Evolutionary conservation across 331 rosid species (phyloP).

Genomic region (Telfairia occidentalis): DNA sequence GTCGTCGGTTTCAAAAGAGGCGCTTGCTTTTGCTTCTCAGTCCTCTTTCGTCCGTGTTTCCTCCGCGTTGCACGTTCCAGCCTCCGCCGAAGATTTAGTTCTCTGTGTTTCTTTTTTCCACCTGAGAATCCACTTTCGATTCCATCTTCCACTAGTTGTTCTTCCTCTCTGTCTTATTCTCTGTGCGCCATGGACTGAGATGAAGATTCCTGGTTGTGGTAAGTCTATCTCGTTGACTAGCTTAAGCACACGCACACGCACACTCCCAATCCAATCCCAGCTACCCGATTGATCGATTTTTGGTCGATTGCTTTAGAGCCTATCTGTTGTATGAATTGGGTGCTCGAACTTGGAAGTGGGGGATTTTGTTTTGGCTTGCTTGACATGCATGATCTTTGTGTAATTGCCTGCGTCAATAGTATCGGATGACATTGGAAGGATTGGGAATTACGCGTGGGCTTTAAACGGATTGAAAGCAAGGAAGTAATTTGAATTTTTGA

Average conservation of each 20-base stretch:
- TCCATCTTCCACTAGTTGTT: background rate
- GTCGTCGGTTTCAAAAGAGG: conserved; percentile 7
- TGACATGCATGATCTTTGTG: background rate
- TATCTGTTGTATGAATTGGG: background rate
- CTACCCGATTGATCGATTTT: background rate
- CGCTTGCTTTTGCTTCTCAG: background rate
- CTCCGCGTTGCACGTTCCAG: background rate
- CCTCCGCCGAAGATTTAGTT: background rate
- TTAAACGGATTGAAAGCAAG: background rate
- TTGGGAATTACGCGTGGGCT: background rate
- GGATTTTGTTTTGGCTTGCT: background rate
- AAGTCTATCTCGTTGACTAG: conserved; percentile 6
- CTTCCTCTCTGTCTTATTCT: background rate
- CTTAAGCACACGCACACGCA: background rate
- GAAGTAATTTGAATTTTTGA: background rate
- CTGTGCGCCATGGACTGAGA: conserved; percentile 1
- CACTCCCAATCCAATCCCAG: background rate
- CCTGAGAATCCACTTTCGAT: background rate
- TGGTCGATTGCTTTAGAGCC: background rate
- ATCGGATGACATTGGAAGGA: background rate
- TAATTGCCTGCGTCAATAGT: background rate
- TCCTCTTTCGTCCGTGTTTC: background rate
- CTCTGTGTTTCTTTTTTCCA: background rate
- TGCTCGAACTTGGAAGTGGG: background rate
- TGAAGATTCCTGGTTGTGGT: background rate